These are phyloP conservation scores for Chenopodium formosanum DNA, from an alignment of 148 eudicot genomes.

Conservation along the genomic window DNA sequence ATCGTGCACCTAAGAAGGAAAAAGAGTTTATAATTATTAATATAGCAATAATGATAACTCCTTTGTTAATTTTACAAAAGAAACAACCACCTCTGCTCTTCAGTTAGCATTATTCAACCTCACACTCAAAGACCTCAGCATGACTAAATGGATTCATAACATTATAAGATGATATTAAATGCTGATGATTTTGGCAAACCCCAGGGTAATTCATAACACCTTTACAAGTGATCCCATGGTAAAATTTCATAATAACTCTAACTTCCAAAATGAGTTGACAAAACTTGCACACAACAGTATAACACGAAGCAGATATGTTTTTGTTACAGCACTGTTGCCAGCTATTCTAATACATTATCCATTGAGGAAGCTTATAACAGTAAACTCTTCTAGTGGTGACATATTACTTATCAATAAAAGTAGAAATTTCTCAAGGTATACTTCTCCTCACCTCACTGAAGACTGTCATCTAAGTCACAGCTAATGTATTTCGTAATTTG, in stretches of 20 bases:
- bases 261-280: neutral
- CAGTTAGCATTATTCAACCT: neutral
- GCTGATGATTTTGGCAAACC: neutral
- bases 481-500: neutral
- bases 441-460: neutral
- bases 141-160: neutral
- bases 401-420: neutral
- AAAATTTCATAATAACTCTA: neutral
- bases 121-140: neutral
- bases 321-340: neutral
- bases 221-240: neutral
- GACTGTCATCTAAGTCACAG: neutral
- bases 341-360: slow-evolving; percentile 3
- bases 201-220: neutral
- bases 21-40: slow-evolving; percentile 3
- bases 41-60: neutral
- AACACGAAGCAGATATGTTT: neutral
- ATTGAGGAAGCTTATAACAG: slow-evolving; percentile 4
- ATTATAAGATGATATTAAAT: neutral
- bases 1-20: slow-evolving; percentile 66
- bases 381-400: neutral
- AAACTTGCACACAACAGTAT: neutral
- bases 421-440: neutral
- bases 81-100: neutral
- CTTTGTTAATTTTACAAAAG: slow-evolving; percentile 1